These are phyloP conservation scores for Crucibulum laeve DNA, from an alignment of 768 basidiomycete genomes.

Conservation along the genomic window DNA sequence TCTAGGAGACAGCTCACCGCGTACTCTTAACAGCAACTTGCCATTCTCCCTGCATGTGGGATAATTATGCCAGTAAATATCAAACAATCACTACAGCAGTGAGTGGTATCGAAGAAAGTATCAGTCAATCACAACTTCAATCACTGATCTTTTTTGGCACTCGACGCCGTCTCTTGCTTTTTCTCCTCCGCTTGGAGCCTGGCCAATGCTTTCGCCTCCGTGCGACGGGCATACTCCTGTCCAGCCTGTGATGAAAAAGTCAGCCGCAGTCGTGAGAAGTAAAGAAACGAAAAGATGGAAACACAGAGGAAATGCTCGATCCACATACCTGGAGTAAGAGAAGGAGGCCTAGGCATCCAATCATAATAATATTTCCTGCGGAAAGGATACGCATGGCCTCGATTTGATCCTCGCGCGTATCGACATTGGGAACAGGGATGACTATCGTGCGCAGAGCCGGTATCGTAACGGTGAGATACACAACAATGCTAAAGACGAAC, in stretches of 20 bases:
- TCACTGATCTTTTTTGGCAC: slow-evolving; percentile 37
- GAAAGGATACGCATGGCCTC: slow-evolving; percentile 79
- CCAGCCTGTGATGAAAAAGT: slow-evolving; percentile 51
- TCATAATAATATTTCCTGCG: slow-evolving; percentile 85
- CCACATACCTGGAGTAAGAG: slow-evolving; percentile 66
- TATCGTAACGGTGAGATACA: slow-evolving; percentile 82
- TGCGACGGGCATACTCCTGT: slow-evolving; percentile 75
- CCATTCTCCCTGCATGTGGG: too few relatives aligned
- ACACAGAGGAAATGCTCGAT: slow-evolving; percentile 8
- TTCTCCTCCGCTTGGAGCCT: slow-evolving; percentile 24
- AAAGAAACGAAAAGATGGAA: slow-evolving; percentile 4
- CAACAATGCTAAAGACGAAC: slow-evolving; percentile 70
- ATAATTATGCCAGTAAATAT: too few relatives aligned
- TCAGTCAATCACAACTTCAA: slow-evolving; percentile 1
- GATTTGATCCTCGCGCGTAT: slow-evolving; percentile 61
- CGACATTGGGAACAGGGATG: slow-evolving; percentile 44
- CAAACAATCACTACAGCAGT: too few relatives aligned
- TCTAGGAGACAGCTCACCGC: too few relatives aligned
- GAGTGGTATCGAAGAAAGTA: background rate
- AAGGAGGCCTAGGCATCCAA: slow-evolving; percentile 59
- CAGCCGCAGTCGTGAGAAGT: background rate
- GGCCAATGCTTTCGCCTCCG: slow-evolving; percentile 46
- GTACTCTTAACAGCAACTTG: too few relatives aligned
- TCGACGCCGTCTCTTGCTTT: slow-evolving; percentile 17
- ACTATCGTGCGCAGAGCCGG: slow-evolving; percentile 76